Evolutionary conservation across 106 monocot genomes (phyloP), one percentile per base, ranked within the genome.

Genomic region (Narthecium ossifragum): DNA sequence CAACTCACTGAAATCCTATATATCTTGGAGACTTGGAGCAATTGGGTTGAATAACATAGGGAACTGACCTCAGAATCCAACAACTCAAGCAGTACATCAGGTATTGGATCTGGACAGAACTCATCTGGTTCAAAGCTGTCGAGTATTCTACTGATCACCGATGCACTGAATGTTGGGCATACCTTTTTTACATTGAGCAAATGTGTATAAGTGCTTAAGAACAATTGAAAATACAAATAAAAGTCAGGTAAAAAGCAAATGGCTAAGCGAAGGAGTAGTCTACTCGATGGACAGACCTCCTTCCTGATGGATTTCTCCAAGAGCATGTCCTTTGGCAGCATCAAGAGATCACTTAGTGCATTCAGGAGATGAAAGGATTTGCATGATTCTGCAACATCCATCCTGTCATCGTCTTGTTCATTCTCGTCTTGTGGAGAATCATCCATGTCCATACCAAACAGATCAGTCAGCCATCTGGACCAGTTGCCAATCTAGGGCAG

Each of bases 301-400:
- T 84, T 90, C 46, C 96, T 77, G 51, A 81, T 75, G 8, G 80
- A 66, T 22, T 64, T 70, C 25, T 78, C 73, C 55, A 86, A 70
- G 37, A 96, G 90, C 86, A 96, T 72, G 34, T 96, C 80, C 61
- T 96, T 96, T 48, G 96, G 96, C 24, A 96, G 80, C 96, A 96
- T 96, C 22, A 96, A 65, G 51, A 96, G 80, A 74, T 96, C 86
- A 65, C 96, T 96, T 48, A 96, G 63, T 46, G 90, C 80, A 83
- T 90, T 86, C 48, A 96, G 54, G 32, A 84, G 84, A 57, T 50
- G 69, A 50, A 96, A 96, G n/a, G 86, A 62, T 39, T 86, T 86
- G 2, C 50, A 66, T 29, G 75, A 67, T 65, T 41, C 58, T 28
- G 59, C 60, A 25, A 62, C 23, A 46, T 73, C 60, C 26, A 57